Base-by-base conservation (phyloP, 768 basidiomycete species). In the Crepidotus variabilis region DNA sequence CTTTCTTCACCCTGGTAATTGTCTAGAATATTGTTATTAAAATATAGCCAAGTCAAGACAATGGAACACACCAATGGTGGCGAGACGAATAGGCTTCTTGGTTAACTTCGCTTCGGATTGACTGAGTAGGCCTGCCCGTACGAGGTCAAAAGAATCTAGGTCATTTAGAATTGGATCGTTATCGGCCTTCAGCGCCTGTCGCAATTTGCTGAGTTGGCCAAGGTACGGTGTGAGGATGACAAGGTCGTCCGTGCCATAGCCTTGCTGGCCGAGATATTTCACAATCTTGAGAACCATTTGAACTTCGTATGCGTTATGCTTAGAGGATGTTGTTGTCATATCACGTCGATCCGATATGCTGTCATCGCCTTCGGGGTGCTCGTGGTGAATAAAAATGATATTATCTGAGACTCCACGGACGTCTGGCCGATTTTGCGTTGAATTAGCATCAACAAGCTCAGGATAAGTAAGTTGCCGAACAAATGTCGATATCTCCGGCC, bases 1-100 rank as follows among this genome's bases (percentile, higher is more conserved):
- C 83, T 83, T 66, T 89, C 87, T 64, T 89, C 88, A 2, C 87
- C 87, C 63, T 89, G 88, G 58, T 88, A 90, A 61, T 89, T 90
- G 61, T 89, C 88, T 88, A 47, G 24, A 46, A 18, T 16, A 35
- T 8, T 52, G 1, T 32, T 23, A 48, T 13, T n/a, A 28, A 24
- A 50, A 23, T 4, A 9, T 7, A 18, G 54, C 34, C 2, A 34
- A 16, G n/a, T 6, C 7, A 46, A n/a, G 3, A 45, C 21, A 22
- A 32, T 2, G 2, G 10, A 23, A 58, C 73, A 10, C 50, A 86
- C 87, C 87, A 6, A 88, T 87, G 0, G 87, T 88, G 0, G 85
- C 81, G 0, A 89, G 65, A 1, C 84, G 77, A 48, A 89, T 71
- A 0, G 73, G 68, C 23, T 69, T 74, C 65, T 82, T 85, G 0